A percentile compares a stretch with the other conserved stretches of the same genome.
Evolutionary conservation across 352 stramenopile species (phyloP).

Genomic region (Blastocystis sp.): DNA sequence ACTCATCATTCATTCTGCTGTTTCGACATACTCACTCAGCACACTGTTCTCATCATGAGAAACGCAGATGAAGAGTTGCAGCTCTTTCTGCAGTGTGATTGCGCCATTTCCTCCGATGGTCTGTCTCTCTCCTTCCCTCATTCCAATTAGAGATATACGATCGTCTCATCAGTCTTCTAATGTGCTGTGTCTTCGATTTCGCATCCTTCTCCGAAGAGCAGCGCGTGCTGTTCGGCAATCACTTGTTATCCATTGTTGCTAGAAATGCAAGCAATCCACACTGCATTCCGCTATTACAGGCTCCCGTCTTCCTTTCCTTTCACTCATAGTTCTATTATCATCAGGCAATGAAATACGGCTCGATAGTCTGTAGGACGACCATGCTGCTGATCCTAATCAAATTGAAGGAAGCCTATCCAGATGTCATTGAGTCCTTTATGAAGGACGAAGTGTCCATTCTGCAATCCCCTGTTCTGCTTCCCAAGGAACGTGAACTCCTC

Average conservation of each 20-base stretch:
- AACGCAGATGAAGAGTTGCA: too few species aligned
- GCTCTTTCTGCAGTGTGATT: too few species aligned
- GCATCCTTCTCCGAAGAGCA: neutral
- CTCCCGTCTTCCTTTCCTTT: neutral
- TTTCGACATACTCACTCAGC: too few species aligned
- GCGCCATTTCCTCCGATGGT: too few species aligned
- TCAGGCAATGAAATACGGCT: neutral
- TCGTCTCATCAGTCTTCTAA: too few species aligned
- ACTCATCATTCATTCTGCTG: too few species aligned
- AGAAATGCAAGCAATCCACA: neutral
- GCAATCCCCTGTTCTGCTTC: neutral
- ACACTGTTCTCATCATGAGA: too few species aligned
- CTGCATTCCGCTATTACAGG: neutral
- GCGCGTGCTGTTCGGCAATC: neutral
- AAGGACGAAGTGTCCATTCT: neutral
- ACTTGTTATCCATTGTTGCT: conserved; percentile 3
- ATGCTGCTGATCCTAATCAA: conserved; percentile 29
- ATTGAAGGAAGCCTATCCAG: neutral
- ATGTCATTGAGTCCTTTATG: neutral
- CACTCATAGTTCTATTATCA: neutral
- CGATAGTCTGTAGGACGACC: neutral
- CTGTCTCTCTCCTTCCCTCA: too few species aligned
- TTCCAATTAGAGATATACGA: too few species aligned
- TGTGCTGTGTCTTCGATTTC: neutral
- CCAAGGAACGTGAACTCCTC: conserved; percentile 21